Conservation (phyloP, 805 yeast genomes). For the Yarrowia keelungensis region DNA sequence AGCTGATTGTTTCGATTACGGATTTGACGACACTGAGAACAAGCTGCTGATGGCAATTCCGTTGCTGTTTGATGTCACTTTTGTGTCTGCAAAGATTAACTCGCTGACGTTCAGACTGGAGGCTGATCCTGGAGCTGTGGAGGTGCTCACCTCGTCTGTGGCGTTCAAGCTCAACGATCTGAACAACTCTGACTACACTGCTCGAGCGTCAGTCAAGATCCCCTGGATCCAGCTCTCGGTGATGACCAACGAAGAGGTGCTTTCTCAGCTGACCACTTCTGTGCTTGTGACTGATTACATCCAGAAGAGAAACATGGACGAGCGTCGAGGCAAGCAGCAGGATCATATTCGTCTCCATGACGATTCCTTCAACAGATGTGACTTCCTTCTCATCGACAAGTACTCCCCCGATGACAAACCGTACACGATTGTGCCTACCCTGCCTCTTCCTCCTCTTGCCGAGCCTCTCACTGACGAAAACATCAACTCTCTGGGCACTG, state of each 20-base stretch:
- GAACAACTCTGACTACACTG: constrained; percentile 69
- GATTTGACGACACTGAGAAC: constrained; percentile 79
- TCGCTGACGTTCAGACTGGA: constrained; percentile 54
- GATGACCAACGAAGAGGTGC: constrained; percentile 18
- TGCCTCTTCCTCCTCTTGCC: constrained; percentile 66
- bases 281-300: constrained; percentile 65
- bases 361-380: constrained; percentile 80
- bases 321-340: constrained; percentile 62
- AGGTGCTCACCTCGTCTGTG: constrained; percentile 46
- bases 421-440: constrained; percentile 55
- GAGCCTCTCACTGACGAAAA: constrained; percentile 36
- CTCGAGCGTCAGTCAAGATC: constrained; percentile 58
- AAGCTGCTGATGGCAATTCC: constrained; percentile 65
- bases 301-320: constrained; percentile 57
- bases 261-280: constrained; percentile 62
- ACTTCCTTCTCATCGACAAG: constrained; percentile 69
- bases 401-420: constrained; percentile 60
- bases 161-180: constrained; percentile 66
- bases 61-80: constrained; percentile 70
- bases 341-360: constrained; percentile 73
- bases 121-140: constrained; percentile 48
- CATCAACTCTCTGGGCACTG: constrained; percentile 29
- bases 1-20: constrained; percentile 60
- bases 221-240: constrained; percentile 56
- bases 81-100: constrained; percentile 64